Evolutionary conservation across 2,329 filamentous ascomycete genomes (phyloP), one percentile per base, ranked within the genome.

Genomic region (Ophiosphaerella narmari): DNA sequence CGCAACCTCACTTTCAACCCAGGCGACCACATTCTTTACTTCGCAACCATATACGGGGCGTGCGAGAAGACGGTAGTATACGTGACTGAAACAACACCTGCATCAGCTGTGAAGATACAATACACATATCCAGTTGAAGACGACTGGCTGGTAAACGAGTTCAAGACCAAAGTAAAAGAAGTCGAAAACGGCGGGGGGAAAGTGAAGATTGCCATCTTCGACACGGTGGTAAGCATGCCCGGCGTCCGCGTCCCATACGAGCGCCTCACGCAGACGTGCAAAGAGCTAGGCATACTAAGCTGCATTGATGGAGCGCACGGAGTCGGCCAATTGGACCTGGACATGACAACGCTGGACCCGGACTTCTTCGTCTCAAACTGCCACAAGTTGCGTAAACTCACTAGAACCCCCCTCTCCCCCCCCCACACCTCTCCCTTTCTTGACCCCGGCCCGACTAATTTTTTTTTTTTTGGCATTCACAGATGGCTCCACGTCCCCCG

Each of bases 281-380:
- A 79, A 38, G 81, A 86, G 48, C 77, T 86, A 21, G 84, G 82
- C 0, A 76, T 97, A 3, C 67, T 93, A 46, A 91, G 87, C 61
- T 77, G 90, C 16, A 78, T 97, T 33, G 93, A 97, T 68, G 92
- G 84, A 13, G 93, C 93, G 0, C 93, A 97, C 73, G 87, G 88
- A 1, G 76, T 96, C 21, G 93, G 93, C 2, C 88, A 94, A 73
- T 80, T 96, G 7, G 78, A 82, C 1, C 72, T 97, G 7, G 83
- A 95, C 70, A 74, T 97, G 12, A 57, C 68, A 0, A 71, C 74
- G 4, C 75, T 91, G 2, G 83, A 91, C 55, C 86, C 91, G 0
- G 92, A 97, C 72, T 97, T 96, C 75, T 90, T 95, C 66, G 82
- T 93, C 12, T 87, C 82, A 47, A 97, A 97, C 71, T 90, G 86